Evolutionary conservation across 2,329 filamentous ascomycete genomes (phyloP).

Genomic region (Rhinocladiella similis): DNA sequence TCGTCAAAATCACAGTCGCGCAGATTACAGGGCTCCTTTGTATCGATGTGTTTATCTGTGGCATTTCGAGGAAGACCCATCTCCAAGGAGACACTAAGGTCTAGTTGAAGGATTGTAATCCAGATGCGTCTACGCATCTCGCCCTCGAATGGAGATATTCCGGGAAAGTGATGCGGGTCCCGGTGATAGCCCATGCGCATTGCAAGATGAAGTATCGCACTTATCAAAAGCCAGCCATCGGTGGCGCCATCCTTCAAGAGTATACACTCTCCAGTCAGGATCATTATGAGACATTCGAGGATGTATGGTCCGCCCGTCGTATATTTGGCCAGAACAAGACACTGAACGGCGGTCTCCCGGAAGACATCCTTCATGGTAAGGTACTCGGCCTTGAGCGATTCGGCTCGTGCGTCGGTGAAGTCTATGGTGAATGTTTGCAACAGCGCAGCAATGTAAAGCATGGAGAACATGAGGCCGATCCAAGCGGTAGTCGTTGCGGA

Average conservation of each 20-base stretch:
- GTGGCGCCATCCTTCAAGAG: slow-evolving; percentile 54
- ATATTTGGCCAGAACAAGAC: slow-evolving; percentile 56
- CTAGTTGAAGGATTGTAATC: slow-evolving; percentile 52
- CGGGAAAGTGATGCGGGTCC: slow-evolving; percentile 55
- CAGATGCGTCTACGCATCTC: slow-evolving; percentile 52
- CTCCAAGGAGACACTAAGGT: slow-evolving; percentile 62
- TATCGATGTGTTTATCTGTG: slow-evolving; percentile 60
- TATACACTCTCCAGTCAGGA: slow-evolving; percentile 55
- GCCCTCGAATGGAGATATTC: slow-evolving; percentile 55
- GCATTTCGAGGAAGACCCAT: slow-evolving; percentile 64
- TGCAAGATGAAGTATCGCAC: slow-evolving; percentile 57
- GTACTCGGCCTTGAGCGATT: slow-evolving; percentile 30
- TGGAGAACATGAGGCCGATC: slow-evolving; percentile 46
- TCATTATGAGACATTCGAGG: slow-evolving; percentile 57
- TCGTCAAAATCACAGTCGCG: slow-evolving; percentile 61
- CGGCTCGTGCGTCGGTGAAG: slow-evolving; percentile 26
- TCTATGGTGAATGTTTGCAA: slow-evolving; percentile 31
- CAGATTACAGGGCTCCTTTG: slow-evolving; percentile 57
- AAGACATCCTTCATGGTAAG: slow-evolving; percentile 31
- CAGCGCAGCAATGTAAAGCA: slow-evolving; percentile 36
- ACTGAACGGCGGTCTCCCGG: slow-evolving; percentile 48
- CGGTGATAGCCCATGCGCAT: slow-evolving; percentile 64
- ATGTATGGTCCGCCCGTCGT: slow-evolving; percentile 53
- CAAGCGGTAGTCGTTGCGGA: slow-evolving; percentile 41
- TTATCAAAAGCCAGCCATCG: slow-evolving; percentile 55